These are phyloP conservation scores for Globisporangium orthogonon DNA, from an alignment of 352 stramenopile species.

Conservation along the genomic window DNA sequence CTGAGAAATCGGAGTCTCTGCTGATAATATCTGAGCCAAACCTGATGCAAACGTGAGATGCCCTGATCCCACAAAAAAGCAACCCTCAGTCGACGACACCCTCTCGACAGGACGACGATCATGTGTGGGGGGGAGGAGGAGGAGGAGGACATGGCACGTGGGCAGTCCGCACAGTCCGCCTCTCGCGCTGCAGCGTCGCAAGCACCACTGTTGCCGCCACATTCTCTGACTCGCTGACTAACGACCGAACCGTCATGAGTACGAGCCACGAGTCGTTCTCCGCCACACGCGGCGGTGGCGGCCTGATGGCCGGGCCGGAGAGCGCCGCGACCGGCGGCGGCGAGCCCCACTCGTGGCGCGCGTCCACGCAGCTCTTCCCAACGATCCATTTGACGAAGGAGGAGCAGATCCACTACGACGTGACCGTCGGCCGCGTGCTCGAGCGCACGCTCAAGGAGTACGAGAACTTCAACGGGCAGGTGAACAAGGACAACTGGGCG, in stretches of 20 bases:
- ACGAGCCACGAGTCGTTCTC: not conserved
- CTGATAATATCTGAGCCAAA: too few species aligned
- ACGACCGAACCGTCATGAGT: not conserved
- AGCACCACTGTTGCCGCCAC: not conserved
- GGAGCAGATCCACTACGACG: conserved; percentile 17
- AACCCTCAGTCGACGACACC: not conserved
- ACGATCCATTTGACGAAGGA: conserved; percentile 13
- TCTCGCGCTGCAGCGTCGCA: not conserved
- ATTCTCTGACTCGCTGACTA: not conserved
- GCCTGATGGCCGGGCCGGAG: not conserved
- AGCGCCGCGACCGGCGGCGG: not conserved
- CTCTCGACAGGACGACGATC: not conserved
- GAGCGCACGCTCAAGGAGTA: conserved; percentile 13
- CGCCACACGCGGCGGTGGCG: not conserved
- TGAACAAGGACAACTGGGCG: conserved; percentile 14
- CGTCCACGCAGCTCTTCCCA: conserved; percentile 14
- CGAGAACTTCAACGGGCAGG: conserved; percentile 11
- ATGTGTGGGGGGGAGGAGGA: not conserved
- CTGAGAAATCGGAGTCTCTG: too few species aligned
- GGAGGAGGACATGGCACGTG: too few species aligned
- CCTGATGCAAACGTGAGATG: too few species aligned
- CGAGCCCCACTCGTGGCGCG: conserved; percentile 7
- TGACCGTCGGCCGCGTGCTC: conserved; percentile 13
- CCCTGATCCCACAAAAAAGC: too few species aligned
- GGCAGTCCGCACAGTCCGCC: not conserved